Percentiles rank a stretch among this genome's conserved stretches.
These are phyloP conservation scores for Myxozyma monticola DNA, from an alignment of 805 yeast genomes.

Conservation along the genomic window DNA sequence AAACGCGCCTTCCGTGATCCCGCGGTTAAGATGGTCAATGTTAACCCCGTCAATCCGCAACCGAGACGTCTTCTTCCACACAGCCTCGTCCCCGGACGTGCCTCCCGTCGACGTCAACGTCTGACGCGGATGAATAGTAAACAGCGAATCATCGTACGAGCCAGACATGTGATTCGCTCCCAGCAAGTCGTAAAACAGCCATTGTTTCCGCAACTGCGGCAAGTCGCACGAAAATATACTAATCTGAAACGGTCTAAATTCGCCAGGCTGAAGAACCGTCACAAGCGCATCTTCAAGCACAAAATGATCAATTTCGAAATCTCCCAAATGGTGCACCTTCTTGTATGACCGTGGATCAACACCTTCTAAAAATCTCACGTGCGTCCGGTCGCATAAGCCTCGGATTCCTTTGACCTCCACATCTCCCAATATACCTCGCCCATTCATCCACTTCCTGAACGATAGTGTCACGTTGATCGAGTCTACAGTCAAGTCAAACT, in stretches of 20 bases:
- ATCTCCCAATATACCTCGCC: slow-evolving; percentile 80
- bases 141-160: slow-evolving; percentile 86
- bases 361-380: slow-evolving; percentile 75
- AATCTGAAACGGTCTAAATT: slow-evolving; percentile 79
- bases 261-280: slow-evolving; percentile 76
- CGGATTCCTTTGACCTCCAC: slow-evolving; percentile 80
- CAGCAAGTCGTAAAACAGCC: slow-evolving; percentile 86
- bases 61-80: slow-evolving; percentile 68
- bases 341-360: slow-evolving; percentile 82
- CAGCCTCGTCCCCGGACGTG: slow-evolving; percentile 40
- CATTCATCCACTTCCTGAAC: slow-evolving; percentile 83
- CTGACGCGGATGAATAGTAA: slow-evolving; percentile 83
- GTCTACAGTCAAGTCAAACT: slow-evolving; percentile 87
- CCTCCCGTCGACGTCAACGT: slow-evolving; percentile 46
- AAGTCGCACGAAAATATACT: slow-evolving; percentile 86
- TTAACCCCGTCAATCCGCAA: slow-evolving; percentile 81
- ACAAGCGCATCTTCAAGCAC: slow-evolving; percentile 82
- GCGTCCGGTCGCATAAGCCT: slow-evolving; percentile 90
- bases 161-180: slow-evolving; percentile 87
- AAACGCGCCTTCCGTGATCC: slow-evolving; percentile 82
- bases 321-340: slow-evolving; percentile 76
- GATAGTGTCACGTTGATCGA: slow-evolving; percentile 78
- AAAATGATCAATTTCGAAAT: slow-evolving; percentile 85
- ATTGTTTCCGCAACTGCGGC: slow-evolving; percentile 79
- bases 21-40: slow-evolving; percentile 86